Conservation (phyloP, 1,139 yeast genomes). For the Saccharomyces uvarum region DNA sequence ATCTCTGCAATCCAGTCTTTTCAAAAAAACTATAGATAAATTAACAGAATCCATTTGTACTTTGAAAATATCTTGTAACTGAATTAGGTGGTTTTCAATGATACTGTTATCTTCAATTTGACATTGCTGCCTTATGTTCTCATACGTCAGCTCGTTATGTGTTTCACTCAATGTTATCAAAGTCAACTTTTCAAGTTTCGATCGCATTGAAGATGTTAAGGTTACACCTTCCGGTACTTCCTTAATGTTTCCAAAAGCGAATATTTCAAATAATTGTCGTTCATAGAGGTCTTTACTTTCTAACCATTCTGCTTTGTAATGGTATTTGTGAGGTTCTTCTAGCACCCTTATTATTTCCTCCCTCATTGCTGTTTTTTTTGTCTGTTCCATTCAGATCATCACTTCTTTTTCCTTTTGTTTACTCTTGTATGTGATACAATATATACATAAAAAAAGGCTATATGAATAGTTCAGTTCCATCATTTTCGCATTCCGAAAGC, state of each 20-base stretch:
- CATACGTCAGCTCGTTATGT: conserved; percentile 14
- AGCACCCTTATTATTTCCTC: conserved; percentile 4
- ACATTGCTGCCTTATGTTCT: conserved; percentile 11
- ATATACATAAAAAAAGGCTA: neutral
- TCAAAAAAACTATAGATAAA: conserved; percentile 9
- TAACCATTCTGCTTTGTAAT: conserved; percentile 25
- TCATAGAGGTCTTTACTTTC: conserved; percentile 5
- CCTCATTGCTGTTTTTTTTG: neutral
- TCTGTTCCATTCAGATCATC: neutral
- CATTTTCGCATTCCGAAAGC: neutral
- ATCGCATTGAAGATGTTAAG: neutral
- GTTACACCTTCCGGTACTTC: conserved; percentile 9
- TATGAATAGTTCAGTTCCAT: neutral
- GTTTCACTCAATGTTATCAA: conserved; percentile 17
- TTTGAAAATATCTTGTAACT: conserved; percentile 15
- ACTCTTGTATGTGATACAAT: neutral
- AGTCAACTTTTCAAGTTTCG: conserved; percentile 20
- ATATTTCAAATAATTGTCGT: conserved; percentile 18
- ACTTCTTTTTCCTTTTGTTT: neutral
- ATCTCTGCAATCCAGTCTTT: conserved; percentile 23
- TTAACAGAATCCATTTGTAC: conserved; percentile 21
- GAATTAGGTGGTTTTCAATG: conserved; percentile 19
- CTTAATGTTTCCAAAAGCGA: conserved; percentile 23
- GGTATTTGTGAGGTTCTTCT: conserved; percentile 16
- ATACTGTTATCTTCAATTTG: conserved; percentile 7